These are phyloP conservation scores for Mycena alexandri DNA, from an alignment of 768 basidiomycete species.

Conservation along the genomic window DNA sequence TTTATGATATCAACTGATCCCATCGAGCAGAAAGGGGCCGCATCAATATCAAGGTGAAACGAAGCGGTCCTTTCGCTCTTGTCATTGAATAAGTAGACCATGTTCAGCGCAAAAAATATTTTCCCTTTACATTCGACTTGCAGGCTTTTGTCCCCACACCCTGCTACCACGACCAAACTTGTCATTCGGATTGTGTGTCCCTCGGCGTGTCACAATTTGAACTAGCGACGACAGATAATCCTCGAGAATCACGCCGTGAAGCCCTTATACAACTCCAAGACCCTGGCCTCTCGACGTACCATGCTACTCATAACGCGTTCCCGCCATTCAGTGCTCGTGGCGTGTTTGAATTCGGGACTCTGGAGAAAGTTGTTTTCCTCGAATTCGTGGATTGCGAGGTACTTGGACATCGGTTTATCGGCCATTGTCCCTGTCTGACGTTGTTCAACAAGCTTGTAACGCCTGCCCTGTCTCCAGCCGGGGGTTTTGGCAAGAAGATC, in stretches of 20 bases:
- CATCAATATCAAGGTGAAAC: too few relatives aligned
- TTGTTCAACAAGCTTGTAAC: constrained; percentile 41
- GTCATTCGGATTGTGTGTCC: too few relatives aligned
- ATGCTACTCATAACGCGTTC: constrained; percentile 39
- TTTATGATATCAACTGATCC: too few relatives aligned
- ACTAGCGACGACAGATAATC: too few relatives aligned
- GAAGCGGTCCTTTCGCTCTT: background rate
- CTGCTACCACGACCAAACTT: background rate
- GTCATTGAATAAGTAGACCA: too few relatives aligned
- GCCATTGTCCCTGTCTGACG: constrained; percentile 37
- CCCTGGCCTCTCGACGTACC: constrained; percentile 37
- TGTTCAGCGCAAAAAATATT: too few relatives aligned
- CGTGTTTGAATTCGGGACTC: constrained; percentile 42
- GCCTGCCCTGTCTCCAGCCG: constrained; percentile 47
- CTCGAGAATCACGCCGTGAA: too few relatives aligned
- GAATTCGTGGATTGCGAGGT: constrained; percentile 51
- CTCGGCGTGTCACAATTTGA: too few relatives aligned
- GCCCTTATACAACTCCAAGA: constrained; percentile 44
- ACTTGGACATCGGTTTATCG: constrained; percentile 42
- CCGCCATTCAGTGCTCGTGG: constrained; percentile 44
- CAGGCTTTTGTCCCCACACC: too few relatives aligned
- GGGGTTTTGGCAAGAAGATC: constrained; percentile 44
- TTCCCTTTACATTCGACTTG: background rate
- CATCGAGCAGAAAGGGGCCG: too few relatives aligned
- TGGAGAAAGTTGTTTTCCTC: constrained; percentile 38